A percentile compares a stretch with the other conserved stretches of the same genome.
These are phyloP conservation scores for Starmera quercuum DNA, from an alignment of 805 yeast species.

Conservation along the genomic window DNA sequence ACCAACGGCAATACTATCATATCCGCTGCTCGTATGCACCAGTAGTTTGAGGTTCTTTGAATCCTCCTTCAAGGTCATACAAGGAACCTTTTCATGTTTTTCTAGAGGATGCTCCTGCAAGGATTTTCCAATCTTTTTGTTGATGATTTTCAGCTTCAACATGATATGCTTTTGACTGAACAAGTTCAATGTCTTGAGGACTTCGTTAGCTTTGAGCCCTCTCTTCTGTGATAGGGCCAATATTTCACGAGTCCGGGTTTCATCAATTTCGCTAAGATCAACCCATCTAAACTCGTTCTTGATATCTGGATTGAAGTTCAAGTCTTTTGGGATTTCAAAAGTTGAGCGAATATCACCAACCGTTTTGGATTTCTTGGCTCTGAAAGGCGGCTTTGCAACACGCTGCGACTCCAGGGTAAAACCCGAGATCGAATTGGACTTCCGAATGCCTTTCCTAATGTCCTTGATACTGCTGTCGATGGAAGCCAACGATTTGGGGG, in stretches of 20 bases:
- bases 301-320: neutral
- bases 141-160: slow-evolving; percentile 1
- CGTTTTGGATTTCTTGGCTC: neutral
- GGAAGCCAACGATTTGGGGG: neutral
- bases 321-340: neutral
- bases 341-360: neutral
- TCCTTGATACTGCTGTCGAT: neutral
- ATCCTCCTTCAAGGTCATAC: neutral
- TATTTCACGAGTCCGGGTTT: neutral
- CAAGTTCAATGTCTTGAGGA: neutral
- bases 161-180: slow-evolving; percentile 2
- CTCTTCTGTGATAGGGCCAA: neutral
- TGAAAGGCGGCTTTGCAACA: neutral
- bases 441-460: neutral
- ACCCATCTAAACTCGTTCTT: slow-evolving; percentile 1
- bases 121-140: slow-evolving; percentile 1
- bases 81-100: neutral
- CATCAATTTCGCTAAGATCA: neutral
- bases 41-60: neutral
- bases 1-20: neutral
- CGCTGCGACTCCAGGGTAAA: neutral
- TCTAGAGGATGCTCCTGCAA: neutral
- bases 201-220: neutral
- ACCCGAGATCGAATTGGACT: neutral
- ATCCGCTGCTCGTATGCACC: neutral